Percentiles rank a stretch among this genome's conserved stretches.
Evolutionary conservation across 2,329 filamentous ascomycete genomes (phyloP).

Genomic region (Talaromyces sp.): DNA sequence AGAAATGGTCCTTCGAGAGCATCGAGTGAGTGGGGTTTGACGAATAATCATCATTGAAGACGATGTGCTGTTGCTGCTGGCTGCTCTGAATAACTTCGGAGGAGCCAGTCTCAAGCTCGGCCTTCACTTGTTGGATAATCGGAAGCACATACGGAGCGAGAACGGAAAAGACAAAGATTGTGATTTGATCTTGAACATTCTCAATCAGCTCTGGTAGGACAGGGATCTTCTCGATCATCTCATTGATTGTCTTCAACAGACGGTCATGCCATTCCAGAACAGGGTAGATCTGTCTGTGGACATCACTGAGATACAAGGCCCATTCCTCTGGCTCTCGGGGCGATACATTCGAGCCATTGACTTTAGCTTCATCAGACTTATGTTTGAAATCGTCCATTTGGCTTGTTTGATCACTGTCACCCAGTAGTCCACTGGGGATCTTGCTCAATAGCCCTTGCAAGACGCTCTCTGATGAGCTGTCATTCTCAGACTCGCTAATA

Average conservation of each 20-base stretch:
- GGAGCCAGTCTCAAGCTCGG: slow-evolving; percentile 81
- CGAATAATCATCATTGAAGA: slow-evolving; percentile 77
- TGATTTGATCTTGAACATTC: slow-evolving; percentile 83
- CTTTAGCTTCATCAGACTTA: slow-evolving; percentile 73
- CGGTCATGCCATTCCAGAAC: slow-evolving; percentile 90
- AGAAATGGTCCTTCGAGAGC: slow-evolving; percentile 95
- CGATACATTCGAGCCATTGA: slow-evolving; percentile 72
- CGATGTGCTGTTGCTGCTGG: slow-evolving; percentile 78
- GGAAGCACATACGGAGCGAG: slow-evolving; percentile 86
- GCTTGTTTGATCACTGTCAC: slow-evolving; percentile 67
- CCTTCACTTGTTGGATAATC: slow-evolving; percentile 83
- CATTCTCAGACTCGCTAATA: slow-evolving; percentile 64
- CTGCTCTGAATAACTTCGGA: slow-evolving; percentile 85
- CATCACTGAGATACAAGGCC: slow-evolving; percentile 72
- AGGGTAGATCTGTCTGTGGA: slow-evolving; percentile 81
- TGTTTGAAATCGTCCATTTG: slow-evolving; percentile 79
- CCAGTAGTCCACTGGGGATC: slow-evolving; percentile 79
- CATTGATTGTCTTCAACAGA: slow-evolving; percentile 75
- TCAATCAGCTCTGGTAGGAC: slow-evolving; percentile 82
- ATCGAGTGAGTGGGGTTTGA: slow-evolving; percentile 91
- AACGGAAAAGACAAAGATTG: slow-evolving; percentile 86
- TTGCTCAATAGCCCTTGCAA: slow-evolving; percentile 79
- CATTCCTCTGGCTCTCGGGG: slow-evolving; percentile 83
- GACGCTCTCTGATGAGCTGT: slow-evolving; percentile 69
- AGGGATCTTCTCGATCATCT: slow-evolving; percentile 82